phyloP scores from a whole-genome alignment of 441 rosid genomes.

The Bocquillonia castaneifolia region DNA sequence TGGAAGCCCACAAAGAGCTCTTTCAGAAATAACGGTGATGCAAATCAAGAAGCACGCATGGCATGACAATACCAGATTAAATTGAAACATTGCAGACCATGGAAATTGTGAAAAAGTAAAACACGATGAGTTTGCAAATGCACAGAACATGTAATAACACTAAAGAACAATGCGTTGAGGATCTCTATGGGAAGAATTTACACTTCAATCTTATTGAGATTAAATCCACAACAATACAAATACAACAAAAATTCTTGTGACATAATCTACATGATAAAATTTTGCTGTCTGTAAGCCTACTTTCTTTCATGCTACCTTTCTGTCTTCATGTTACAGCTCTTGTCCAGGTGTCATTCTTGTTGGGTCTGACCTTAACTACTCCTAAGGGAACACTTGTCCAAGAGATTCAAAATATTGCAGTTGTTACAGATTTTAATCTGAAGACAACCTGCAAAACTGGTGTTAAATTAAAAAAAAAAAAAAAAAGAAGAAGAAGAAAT shows the following conservation, averaged over 20 bases:
- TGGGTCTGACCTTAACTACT: slow-evolving; percentile 29
- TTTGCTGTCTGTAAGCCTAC: slow-evolving; percentile 32
- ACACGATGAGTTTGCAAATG: slow-evolving; percentile 6
- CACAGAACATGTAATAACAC: slow-evolving; percentile 5
- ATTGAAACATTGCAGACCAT: too few species aligned
- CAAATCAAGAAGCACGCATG: too few species aligned
- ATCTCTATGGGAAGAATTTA: slow-evolving; percentile 21
- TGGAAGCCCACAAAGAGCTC: not conserved
- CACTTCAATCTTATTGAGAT: slow-evolving; percentile 20
- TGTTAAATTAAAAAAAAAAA: slow-evolving; percentile 23
- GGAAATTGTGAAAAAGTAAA: not conserved
- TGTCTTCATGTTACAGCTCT: slow-evolving; percentile 32
- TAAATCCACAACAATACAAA: slow-evolving; percentile 30
- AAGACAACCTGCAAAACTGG: slow-evolving; percentile 30
- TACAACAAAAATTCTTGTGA: slow-evolving; percentile 32
- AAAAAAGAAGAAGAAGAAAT: slow-evolving; percentile 12
- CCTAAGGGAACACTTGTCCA: slow-evolving; percentile 33
- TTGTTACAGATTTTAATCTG: slow-evolving; percentile 21
- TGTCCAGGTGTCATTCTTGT: slow-evolving; percentile 19
- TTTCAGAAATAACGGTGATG: not conserved
- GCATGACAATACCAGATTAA: too few species aligned
- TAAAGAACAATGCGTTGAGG: slow-evolving; percentile 4
- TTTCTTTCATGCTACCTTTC: slow-evolving; percentile 30
- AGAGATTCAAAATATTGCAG: slow-evolving; percentile 23
- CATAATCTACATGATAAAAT: slow-evolving; percentile 32